These are phyloP conservation scores for Brassica hybrid DNA, from an alignment of 441 rosid species.

Conservation along the genomic window DNA sequence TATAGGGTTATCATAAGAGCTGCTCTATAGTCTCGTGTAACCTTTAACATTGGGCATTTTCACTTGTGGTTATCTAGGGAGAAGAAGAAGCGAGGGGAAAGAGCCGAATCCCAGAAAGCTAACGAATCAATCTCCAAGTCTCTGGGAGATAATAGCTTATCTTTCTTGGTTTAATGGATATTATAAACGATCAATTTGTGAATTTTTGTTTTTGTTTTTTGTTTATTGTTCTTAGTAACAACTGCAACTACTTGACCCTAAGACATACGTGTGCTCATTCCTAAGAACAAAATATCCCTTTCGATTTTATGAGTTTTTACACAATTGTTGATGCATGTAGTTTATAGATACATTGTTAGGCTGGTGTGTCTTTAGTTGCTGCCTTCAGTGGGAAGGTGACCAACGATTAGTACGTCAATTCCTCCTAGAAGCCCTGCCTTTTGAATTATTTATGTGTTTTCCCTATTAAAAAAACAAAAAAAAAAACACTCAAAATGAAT, in stretches of 20 bases:
- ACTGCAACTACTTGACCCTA: slow-evolving; percentile 5
- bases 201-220: neutral
- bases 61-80: slow-evolving; percentile 58
- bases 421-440: slow-evolving; percentile 25
- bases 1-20: too few relatives aligned
- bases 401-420: neutral
- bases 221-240: slow-evolving; percentile 8
- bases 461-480: slow-evolving; percentile 9
- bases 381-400: slow-evolving; percentile 13
- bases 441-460: neutral
- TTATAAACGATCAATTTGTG: slow-evolving; percentile 25
- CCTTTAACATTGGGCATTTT: slow-evolving; percentile 8
- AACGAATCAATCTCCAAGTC: slow-evolving; percentile 76
- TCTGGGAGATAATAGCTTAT: slow-evolving; percentile 52
- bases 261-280: slow-evolving; percentile 14
- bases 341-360: slow-evolving; percentile 7
- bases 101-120: slow-evolving; percentile 79
- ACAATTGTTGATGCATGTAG: neutral
- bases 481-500: neutral
- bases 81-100: slow-evolving; percentile 88
- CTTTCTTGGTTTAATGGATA: slow-evolving; percentile 31
- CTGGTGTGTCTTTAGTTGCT: slow-evolving; percentile 1
- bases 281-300: slow-evolving; percentile 18
- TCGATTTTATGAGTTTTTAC: neutral
- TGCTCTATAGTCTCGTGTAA: neutral